Evolutionary conservation across 73 alveolate species (phyloP).

Genomic region (Stentor roeselii): DNA sequence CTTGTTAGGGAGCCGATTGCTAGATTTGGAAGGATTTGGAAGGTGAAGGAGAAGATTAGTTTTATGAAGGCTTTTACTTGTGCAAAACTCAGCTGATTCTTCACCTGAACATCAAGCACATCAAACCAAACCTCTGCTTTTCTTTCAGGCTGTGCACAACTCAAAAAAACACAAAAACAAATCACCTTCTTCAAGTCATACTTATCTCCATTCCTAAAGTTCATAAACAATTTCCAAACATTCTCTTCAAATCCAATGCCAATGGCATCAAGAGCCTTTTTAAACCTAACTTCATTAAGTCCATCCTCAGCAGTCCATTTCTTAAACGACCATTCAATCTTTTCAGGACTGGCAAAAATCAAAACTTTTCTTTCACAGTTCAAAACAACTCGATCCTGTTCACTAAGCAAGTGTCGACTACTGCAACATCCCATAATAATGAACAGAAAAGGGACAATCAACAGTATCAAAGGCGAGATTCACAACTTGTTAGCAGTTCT

Average conservation of each 20-base stretch:
- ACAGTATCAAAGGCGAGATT: conserved; percentile 19
- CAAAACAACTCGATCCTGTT: not conserved
- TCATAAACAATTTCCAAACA: too few relatives aligned
- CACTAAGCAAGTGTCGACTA: not conserved
- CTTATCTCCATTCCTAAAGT: not conserved
- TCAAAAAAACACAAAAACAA: not conserved
- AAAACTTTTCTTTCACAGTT: not conserved
- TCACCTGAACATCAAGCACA: not conserved
- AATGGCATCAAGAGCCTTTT: not conserved
- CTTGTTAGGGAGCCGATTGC: not conserved
- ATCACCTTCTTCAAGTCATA: not conserved
- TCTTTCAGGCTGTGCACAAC: not conserved
- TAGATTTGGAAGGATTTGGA: not conserved
- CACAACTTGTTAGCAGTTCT: conserved; percentile 14
- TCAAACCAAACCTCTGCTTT: not conserved
- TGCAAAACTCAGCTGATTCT: not conserved
- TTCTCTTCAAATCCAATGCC: not conserved
- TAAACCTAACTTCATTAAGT: not conserved
- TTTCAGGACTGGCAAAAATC: not conserved
- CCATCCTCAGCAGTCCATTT: not conserved
- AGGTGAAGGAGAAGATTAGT: not conserved
- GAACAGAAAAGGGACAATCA: conserved; percentile 23
- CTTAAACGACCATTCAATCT: not conserved
- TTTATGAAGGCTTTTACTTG: not conserved
- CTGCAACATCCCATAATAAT: conserved; percentile 8